phyloP scores from a whole-genome alignment of 177 flowering plant species.

The Vitis hybrid region DNA sequence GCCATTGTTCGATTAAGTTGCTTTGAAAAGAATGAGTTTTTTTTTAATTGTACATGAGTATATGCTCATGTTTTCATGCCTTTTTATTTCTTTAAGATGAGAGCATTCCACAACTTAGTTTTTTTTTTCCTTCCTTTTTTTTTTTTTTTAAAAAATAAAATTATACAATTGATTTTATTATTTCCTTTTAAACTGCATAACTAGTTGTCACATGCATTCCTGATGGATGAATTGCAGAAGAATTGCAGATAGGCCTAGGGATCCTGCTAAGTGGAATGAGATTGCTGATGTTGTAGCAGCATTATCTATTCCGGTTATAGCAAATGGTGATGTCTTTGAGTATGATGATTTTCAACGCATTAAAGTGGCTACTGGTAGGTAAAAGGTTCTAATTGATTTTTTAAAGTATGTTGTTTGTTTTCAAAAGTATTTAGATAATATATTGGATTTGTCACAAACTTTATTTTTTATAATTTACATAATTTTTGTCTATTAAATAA shows the following conservation, averaged over 20 bases:
- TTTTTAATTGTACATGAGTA: background rate
- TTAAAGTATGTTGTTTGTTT: background rate
- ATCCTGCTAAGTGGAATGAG: conserved; percentile 94
- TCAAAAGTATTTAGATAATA: background rate
- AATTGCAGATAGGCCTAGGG: conserved; percentile 91
- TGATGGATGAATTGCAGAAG: conserved; percentile 47
- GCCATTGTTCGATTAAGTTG: no score
- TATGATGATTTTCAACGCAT: conserved; percentile 80
- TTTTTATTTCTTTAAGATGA: background rate
- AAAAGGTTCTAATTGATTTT: background rate
- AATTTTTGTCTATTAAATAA: background rate
- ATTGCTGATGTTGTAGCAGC: conserved; percentile 90
- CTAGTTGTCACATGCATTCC: background rate
- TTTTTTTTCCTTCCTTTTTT: no score
- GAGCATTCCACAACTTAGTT: background rate
- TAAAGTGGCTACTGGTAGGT: conserved; percentile 69
- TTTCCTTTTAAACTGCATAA: no score
- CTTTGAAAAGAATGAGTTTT: no score
- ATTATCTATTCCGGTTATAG: conserved; percentile 89
- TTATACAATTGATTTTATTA: no score
- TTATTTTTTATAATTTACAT: no score
- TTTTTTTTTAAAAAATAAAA: no score
- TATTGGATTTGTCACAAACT: background rate
- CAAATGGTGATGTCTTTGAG: conserved; percentile 92
- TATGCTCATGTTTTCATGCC: background rate